Percentiles rank a stretch among this genome's conserved stretches.
These are phyloP conservation scores for Tripidium arundinaceum DNA, from an alignment of 202 grass and related monocot species.

Conservation along the genomic window DNA sequence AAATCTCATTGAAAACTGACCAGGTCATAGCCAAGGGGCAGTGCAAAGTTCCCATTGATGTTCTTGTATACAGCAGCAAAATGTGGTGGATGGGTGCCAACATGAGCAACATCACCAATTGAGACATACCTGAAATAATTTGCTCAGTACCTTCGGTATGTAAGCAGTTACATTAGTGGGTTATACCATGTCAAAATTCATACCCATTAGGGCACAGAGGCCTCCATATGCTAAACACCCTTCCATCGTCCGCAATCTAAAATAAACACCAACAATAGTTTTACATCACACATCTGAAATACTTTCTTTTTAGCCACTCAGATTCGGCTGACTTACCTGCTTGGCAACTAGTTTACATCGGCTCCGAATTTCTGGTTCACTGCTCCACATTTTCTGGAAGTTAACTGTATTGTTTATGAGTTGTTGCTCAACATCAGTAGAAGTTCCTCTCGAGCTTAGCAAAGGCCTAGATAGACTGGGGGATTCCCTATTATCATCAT, in stretches of 20 bases:
- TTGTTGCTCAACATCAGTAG: constrained; percentile 50
- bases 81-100: constrained; percentile 58
- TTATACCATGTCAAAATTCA: constrained; percentile 19
- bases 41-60: constrained; percentile 55
- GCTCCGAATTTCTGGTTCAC: constrained; percentile 67
- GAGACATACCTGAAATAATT: constrained; percentile 71
- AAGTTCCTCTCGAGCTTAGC: constrained; percentile 63
- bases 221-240: constrained; percentile 77
- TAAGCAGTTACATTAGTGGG: constrained; percentile 9
- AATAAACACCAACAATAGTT: constrained; percentile 14
- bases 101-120: constrained; percentile 75
- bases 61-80: constrained; percentile 70
- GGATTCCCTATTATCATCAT: constrained; percentile 66
- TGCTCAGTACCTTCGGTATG: constrained; percentile 10
- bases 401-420: constrained; percentile 58
- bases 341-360: constrained; percentile 86
- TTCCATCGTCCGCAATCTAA: constrained; percentile 68
- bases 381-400: constrained; percentile 89
- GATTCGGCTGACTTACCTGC: constrained; percentile 51
- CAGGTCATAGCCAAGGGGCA: constrained; percentile 87
- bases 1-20: constrained; percentile 43
- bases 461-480: constrained; percentile 63
- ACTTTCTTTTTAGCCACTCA: neutral
- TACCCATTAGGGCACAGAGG: constrained; percentile 80
- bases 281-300: neutral